Percentiles rank a stretch among this genome's conserved stretches.
These are phyloP conservation scores for Ogataea angusta DNA, from an alignment of 805 yeast species.

Conservation along the genomic window DNA sequence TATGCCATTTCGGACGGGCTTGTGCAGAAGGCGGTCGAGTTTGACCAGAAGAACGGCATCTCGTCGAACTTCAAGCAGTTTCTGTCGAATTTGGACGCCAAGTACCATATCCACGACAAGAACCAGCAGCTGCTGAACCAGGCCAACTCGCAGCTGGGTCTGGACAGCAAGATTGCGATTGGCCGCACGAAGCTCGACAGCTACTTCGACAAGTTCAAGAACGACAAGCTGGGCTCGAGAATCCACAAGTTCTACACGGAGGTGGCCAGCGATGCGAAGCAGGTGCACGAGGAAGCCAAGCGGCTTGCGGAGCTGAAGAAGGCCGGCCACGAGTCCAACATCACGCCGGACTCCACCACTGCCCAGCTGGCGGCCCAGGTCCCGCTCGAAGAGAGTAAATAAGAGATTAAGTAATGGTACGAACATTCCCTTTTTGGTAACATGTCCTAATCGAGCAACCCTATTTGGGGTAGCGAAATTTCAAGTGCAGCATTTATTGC, in stretches of 20 bases:
- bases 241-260: conserved; percentile 58
- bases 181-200: conserved; percentile 38
- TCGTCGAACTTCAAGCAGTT: conserved; percentile 55
- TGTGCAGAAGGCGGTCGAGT: conserved; percentile 55
- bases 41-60: conserved; percentile 64
- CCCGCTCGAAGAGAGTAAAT: conserved; percentile 25
- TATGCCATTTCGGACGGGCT: conserved; percentile 62
- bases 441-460: conserved; percentile 18
- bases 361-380: conserved; percentile 21
- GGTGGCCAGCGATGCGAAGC: conserved; percentile 52
- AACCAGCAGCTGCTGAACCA: conserved; percentile 33
- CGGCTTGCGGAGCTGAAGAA: conserved; percentile 63
- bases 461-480: conserved; percentile 12
- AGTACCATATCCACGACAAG: conserved; percentile 59
- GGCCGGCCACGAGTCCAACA: conserved; percentile 17
- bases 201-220: conserved; percentile 46
- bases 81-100: conserved; percentile 51
- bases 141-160: conserved; percentile 40
- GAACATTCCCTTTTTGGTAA: conserved; percentile 11
- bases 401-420: background rate
- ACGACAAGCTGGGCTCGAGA: conserved; percentile 52
- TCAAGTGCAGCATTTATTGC: conserved; percentile 14
- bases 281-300: conserved; percentile 71
- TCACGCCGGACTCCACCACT: conserved; percentile 14
- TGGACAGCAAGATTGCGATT: conserved; percentile 38